Evolutionary conservation across 2,329 filamentous ascomycete species (phyloP).

Genomic region (Paecilomyces sp.): DNA sequence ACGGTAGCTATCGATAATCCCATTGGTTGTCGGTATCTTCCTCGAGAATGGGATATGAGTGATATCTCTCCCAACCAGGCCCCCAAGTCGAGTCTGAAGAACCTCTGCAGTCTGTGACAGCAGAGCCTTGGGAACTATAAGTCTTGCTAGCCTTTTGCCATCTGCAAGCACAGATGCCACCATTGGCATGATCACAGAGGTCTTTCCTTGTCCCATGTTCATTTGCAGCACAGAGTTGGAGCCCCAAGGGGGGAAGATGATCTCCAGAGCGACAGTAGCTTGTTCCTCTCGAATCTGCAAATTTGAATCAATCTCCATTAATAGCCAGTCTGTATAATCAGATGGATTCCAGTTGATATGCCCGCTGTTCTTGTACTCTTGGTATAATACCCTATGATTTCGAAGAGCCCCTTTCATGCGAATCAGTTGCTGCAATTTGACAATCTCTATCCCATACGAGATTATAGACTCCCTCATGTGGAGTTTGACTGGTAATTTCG

Average conservation of each 20-base stretch:
- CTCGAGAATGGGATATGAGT: constrained; percentile 56
- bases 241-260: constrained; percentile 46
- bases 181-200: constrained; percentile 63
- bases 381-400: constrained; percentile 22
- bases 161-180: constrained; percentile 51
- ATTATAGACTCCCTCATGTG: constrained; percentile 32
- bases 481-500: constrained; percentile 18
- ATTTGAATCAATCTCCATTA: constrained; percentile 60
- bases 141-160: constrained; percentile 41
- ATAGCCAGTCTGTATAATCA: constrained; percentile 54
- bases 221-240: constrained; percentile 57
- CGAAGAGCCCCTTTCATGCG: constrained; percentile 33
- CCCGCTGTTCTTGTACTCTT: constrained; percentile 43
- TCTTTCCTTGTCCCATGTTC: constrained; percentile 64
- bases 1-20: constrained; percentile 24
- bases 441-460: constrained; percentile 33
- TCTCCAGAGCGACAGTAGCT: constrained; percentile 55
- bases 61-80: constrained; percentile 48
- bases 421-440: constrained; percentile 36
- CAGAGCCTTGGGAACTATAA: constrained; percentile 57
- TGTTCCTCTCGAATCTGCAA: constrained; percentile 57
- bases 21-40: constrained; percentile 25
- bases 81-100: constrained; percentile 48
- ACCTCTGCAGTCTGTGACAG: constrained; percentile 55
- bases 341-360: constrained; percentile 53